Base-by-base conservation (phyloP, 2,329 filamentous ascomycete species). In the Cladophialophora psammophila region DNA sequence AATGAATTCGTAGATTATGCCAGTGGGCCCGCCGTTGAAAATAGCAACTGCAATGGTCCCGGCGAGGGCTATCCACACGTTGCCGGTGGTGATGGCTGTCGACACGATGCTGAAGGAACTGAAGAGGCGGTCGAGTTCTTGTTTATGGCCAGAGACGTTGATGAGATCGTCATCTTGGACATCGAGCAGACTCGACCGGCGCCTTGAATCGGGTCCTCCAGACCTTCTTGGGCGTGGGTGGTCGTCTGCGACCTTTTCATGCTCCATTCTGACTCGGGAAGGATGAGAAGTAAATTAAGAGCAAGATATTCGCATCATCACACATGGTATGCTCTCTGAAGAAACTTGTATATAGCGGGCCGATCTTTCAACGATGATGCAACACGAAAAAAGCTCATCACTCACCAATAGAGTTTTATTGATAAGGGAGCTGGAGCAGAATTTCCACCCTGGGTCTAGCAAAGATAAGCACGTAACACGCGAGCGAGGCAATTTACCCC, bases 21-120 rank as follows among this genome's bases (percentile, higher is more conserved):
- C 87, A 0, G 87, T 83, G 0, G 86, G 84, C 0, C 87, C 87
- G 67, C 87, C 87, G 76, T 90, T 88, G 72, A 60, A 40, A 2
- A 67, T 64, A 1, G 65, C 35, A 59, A 80, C 34, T 35, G 60
- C 35, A 26, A 78, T 77, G 0, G 86, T 87, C 13, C 87, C 87
- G 59, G 86, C 88, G 66, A 89, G 78, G 2, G 87, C 87, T 55
- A 87, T 83, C 87, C 87, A 90, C 26, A 87, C 87, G 72, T 88
- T 89, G 75, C 88, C 87, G 31, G 87, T 85, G 1, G 86, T 89
- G 62, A 89, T 77, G 0, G 85, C 87, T 52, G 87, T 81, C 26
- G 85, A 86, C 55, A 86, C 86, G 45, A 90, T 83, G 60, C 83
- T 85, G 55, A 88, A 71, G 6, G 89, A 77, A 36, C 85, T 83